phyloP scores from a whole-genome alignment of 192 early-diverging fungal species.

The Umbelopsis ramanniana region DNA sequence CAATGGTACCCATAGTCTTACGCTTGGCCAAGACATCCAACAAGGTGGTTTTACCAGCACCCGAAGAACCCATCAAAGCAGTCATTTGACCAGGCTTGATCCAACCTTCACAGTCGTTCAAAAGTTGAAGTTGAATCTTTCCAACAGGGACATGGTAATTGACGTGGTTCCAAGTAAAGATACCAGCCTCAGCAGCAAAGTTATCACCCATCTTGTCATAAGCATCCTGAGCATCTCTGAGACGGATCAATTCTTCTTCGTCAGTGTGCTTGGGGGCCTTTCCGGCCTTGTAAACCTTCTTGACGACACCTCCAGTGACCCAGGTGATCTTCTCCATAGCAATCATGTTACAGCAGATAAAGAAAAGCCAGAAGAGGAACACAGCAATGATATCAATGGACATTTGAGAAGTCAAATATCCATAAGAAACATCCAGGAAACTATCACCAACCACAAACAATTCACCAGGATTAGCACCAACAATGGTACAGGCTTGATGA shows the following conservation, averaged over 20 bases:
- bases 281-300: conserved; percentile 53
- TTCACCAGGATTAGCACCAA: conserved; percentile 59
- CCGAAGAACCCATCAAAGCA: conserved; percentile 92
- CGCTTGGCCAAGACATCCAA: conserved; percentile 76
- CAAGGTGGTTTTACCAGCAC: conserved; percentile 86
- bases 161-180: conserved; percentile 67
- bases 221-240: conserved; percentile 38
- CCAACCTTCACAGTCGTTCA: conserved; percentile 70
- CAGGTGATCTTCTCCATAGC: conserved; percentile 70
- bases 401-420: conserved; percentile 61
- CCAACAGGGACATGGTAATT: conserved; percentile 73
- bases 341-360: conserved; percentile 40
- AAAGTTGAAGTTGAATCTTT: conserved; percentile 64
- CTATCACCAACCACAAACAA: conserved; percentile 61
- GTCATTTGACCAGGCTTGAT: conserved; percentile 77
- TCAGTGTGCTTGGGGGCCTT: conserved; percentile 33
- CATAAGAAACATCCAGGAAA: conserved; percentile 58
- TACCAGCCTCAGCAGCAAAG: conserved; percentile 45
- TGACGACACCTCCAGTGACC: conserved; percentile 55
- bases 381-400: conserved; percentile 64
- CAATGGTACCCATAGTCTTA: conserved; percentile 70
- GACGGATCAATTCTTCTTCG: conserved; percentile 41
- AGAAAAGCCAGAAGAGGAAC: conserved; percentile 49
- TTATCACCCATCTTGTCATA: conserved; percentile 43
- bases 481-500: conserved; percentile 65